These are phyloP conservation scores for Pyrrhoderma lamaoense DNA, from an alignment of 1,284 basidiomycete genomes.

Conservation along the genomic window DNA sequence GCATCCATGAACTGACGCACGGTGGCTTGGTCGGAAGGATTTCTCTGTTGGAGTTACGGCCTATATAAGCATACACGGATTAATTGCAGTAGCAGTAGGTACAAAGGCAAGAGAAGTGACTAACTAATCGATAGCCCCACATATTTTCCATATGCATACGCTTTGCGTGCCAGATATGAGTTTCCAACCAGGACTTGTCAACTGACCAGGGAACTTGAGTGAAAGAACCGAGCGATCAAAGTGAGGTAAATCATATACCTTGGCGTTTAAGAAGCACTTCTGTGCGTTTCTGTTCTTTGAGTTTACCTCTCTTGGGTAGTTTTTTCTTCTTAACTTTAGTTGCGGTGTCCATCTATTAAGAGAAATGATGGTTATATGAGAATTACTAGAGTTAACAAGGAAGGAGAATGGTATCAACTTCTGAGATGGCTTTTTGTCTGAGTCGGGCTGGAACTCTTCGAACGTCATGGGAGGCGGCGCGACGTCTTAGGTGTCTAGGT, in stretches of 20 bases:
- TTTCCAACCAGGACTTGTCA: constrained; percentile 84
- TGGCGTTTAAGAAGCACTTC: constrained; percentile 59
- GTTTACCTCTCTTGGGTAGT: constrained; percentile 52
- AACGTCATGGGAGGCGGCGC: constrained; percentile 90
- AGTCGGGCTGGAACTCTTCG: constrained; percentile 80
- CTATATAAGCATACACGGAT: constrained; percentile 28
- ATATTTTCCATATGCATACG: constrained; percentile 86
- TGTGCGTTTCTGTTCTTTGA: constrained; percentile 42
- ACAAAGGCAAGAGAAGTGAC: background rate
- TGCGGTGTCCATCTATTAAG: constrained; percentile 66
- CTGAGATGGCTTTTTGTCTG: constrained; percentile 69
- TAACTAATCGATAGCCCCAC: constrained; percentile 83
- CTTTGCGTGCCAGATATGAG: constrained; percentile 92
- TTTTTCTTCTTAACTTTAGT: constrained; percentile 46
- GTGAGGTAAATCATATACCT: no score
- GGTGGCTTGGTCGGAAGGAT: constrained; percentile 79
- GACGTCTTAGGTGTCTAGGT: constrained; percentile 79
- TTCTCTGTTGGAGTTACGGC: constrained; percentile 84
- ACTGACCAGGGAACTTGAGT: constrained; percentile 1
- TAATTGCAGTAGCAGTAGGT: background rate
- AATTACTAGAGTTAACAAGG: background rate
- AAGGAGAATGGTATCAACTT: constrained; percentile 43
- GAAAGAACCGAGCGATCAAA: background rate
- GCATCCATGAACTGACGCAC: constrained; percentile 75
- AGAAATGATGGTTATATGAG: constrained; percentile 11